These are phyloP conservation scores for Arabis hirsuta DNA, from an alignment of 345 rosid genomes.

Conservation along the genomic window DNA sequence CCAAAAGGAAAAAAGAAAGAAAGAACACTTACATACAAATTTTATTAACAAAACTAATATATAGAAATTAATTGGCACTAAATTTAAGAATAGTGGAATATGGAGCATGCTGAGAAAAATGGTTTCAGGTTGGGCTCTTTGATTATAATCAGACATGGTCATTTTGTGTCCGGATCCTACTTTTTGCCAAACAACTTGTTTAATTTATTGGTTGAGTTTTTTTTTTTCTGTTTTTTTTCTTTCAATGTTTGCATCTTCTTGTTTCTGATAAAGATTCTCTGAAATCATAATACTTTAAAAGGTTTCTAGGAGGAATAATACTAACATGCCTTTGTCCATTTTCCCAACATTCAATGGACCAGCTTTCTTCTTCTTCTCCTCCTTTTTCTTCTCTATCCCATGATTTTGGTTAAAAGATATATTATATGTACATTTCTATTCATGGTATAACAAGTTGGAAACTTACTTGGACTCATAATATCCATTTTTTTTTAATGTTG, in stretches of 20 bases:
- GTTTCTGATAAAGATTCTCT: not conserved
- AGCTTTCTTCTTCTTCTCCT: constrained; percentile 18
- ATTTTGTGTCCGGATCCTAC: constrained; percentile 22
- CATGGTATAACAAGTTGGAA: not conserved
- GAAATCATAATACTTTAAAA: constrained; percentile 7
- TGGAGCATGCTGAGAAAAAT: constrained; percentile 18
- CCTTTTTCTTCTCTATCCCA: not conserved
- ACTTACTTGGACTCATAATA: not conserved
- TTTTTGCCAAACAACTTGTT: constrained; percentile 2
- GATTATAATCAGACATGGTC: constrained; percentile 18
- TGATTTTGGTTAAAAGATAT: not conserved
- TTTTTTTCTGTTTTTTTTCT: not conserved
- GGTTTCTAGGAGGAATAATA: constrained; percentile 23
- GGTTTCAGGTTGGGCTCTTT: constrained; percentile 9
- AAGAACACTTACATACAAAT: not conserved
- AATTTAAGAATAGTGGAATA: constrained; percentile 31
- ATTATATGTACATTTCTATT: constrained; percentile 12
- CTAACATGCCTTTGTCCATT: constrained; percentile 16
- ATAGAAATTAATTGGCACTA: constrained; percentile 12
- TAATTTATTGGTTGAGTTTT: not conserved
- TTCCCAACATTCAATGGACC: constrained; percentile 29
- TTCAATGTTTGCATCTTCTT: not conserved
- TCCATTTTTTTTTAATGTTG: not conserved
- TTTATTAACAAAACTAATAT: constrained; percentile 1
- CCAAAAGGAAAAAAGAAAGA: not conserved